phyloP scores from a whole-genome alignment of 768 basidiomycete genomes.

The Pholiota molesta region DNA sequence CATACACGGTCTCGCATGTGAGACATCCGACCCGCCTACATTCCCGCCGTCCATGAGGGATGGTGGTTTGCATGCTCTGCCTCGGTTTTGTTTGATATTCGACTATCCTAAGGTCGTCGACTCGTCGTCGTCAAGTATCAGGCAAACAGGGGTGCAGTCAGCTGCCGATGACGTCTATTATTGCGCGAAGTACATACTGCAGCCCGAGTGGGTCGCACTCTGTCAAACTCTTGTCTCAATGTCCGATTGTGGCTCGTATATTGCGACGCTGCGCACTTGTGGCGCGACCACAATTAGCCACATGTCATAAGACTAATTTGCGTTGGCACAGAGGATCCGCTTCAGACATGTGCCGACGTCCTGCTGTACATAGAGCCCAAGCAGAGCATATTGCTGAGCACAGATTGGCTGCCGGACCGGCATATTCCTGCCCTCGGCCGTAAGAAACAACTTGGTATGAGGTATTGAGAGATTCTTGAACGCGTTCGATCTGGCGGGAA shows the following conservation, averaged over 20 bases:
- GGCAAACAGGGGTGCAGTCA: background rate
- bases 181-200: background rate
- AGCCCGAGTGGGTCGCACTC: background rate
- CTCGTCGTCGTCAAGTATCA: background rate
- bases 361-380: background rate
- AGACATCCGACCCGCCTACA: conserved; percentile 3
- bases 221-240: no score
- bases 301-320: background rate
- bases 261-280: background rate
- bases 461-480: background rate
- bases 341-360: background rate
- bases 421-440: background rate
- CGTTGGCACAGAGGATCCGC: conserved; percentile 2
- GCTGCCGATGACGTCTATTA: conserved; percentile 1
- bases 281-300: background rate
- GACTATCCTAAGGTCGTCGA: background rate
- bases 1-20: conserved; percentile 1
- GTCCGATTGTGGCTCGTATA: background rate
- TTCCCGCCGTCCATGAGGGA: background rate
- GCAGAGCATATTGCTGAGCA: no score
- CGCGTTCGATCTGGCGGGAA: conserved; percentile 4
- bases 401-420: background rate
- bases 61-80: background rate
- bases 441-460: background rate
- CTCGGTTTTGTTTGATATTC: background rate